Conservation (phyloP, 441 rosid species). For the Corymbia calophylla region DNA sequence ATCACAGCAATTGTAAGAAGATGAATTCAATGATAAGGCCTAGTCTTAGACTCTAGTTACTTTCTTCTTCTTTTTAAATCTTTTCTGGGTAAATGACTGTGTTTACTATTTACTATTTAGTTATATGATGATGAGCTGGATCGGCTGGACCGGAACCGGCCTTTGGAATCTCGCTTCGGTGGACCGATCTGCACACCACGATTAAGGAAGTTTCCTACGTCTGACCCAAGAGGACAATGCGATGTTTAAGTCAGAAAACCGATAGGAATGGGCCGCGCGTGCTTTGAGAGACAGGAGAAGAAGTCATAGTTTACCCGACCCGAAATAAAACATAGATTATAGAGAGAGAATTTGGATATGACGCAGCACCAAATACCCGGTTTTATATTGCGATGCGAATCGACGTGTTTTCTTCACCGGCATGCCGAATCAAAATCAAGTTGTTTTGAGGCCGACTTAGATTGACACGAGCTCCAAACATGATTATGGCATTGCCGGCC, state of each 20-base stretch:
- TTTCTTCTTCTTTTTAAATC: too few relatives aligned
- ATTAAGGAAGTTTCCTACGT: neutral
- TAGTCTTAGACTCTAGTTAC: neutral
- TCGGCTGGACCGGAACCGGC: neutral
- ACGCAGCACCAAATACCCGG: too few relatives aligned
- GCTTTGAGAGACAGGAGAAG: neutral
- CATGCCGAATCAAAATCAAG: neutral
- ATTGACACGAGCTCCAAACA: neutral
- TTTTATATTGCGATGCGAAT: neutral
- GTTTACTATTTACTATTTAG: neutral
- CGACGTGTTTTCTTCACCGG: neutral
- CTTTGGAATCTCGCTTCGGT: neutral
- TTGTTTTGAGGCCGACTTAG: neutral
- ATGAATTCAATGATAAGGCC: neutral
- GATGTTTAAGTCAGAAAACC: neutral
- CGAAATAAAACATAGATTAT: neutral
- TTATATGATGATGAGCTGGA: neutral
- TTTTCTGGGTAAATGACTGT: neutral
- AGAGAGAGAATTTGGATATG: neutral
- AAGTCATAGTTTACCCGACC: fast-evolving
- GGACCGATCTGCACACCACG: neutral
- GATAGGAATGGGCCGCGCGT: neutral
- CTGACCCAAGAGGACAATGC: neutral
- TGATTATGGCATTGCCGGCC: neutral
- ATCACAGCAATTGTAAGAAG: neutral